Conservation (phyloP, 139 green algal species). For the Marvania coccoides region DNA sequence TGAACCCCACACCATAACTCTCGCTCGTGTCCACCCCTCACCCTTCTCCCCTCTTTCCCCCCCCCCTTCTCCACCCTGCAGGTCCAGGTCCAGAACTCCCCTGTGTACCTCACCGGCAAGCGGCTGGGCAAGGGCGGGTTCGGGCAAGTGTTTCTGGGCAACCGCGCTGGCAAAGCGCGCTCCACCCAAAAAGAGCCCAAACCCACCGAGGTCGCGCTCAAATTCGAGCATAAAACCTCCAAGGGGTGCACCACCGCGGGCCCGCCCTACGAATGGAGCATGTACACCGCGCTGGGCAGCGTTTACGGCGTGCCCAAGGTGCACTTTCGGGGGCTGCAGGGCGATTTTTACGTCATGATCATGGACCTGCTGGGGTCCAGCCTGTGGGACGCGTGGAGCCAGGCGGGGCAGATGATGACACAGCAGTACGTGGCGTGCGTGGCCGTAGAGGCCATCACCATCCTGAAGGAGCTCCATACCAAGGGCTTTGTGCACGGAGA, state of each 20-base stretch:
- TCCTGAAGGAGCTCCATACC: constrained; percentile 87
- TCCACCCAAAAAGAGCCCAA: constrained; percentile 47
- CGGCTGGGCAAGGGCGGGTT: constrained; percentile 88
- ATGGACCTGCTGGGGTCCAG: constrained; percentile 93
- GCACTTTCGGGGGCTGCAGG: constrained; percentile 93
- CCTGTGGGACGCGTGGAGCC: constrained; percentile 95
- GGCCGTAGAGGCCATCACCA: constrained; percentile 88
- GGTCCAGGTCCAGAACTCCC: constrained; percentile 67
- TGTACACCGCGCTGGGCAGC: constrained; percentile 74
- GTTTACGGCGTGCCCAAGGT: constrained; percentile 86
- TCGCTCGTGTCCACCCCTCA: background rate
- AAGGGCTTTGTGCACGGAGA: constrained; percentile 96
- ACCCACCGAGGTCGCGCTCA: constrained; percentile 70
- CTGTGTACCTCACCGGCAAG: constrained; percentile 72
- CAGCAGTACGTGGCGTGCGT: constrained; percentile 96
- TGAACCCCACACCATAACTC: background rate
- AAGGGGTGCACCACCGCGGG: constrained; percentile 89
- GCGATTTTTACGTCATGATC: constrained; percentile 68
- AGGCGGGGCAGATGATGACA: constrained; percentile 69
- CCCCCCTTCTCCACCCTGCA: constrained; percentile 18
- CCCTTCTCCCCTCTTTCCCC: background rate
- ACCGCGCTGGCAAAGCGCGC: constrained; percentile 44
- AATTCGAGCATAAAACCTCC: constrained; percentile 92
- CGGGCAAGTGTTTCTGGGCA: constrained; percentile 80
- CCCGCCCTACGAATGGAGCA: constrained; percentile 89